Base-by-base conservation (phyloP, 73 alveolate species). In the Paramecium octaurelia region DNA sequence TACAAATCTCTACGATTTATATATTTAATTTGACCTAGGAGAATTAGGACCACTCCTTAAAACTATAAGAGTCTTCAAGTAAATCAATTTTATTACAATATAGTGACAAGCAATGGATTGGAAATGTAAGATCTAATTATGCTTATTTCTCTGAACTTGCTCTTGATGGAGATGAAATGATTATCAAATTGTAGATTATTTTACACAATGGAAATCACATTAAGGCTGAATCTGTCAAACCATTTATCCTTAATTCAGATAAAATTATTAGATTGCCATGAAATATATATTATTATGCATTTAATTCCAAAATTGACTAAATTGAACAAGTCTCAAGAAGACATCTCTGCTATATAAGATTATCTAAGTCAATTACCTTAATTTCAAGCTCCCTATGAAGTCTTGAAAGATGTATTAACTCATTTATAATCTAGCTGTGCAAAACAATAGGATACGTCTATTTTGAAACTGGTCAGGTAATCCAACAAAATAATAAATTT, bases 321-420 rank as follows among this genome's bases (percentile, higher is more conserved):
- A 80, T 23, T 21, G 11, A 21, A 42, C 70, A 80, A 80, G 44
- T 80, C 91, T 42, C 73, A 42, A 20, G 91, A 80, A 80, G 91
- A 80, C 75, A 80, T 80, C 4, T 42, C 91, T 31, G 27, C 75
- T n/a, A 80, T 80, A 8, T 24, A 31, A 27, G 91, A 80, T 44
- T 35, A 80, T 80, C 12, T 80, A 2, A 80, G 91, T 46, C 20
- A 48, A 44, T 48, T 44, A 3, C 75, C 70, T 10, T 40, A 21
- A 23, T 80, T 80, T 44, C 57, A 80, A 80, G 91, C 91, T 23
- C 91, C 91, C 4, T 42, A 44, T 80, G 91, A 80, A 43, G 75
- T 42, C 29, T 46, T 80, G 10, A 80, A 42, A 23, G 91, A 80
- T 42, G 91, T 80, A 80, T 6, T 24, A 1, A 14, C 3, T 6